Conservation (phyloP, 805 yeast genomes). For the Metschnikowia lachancei region DNA sequence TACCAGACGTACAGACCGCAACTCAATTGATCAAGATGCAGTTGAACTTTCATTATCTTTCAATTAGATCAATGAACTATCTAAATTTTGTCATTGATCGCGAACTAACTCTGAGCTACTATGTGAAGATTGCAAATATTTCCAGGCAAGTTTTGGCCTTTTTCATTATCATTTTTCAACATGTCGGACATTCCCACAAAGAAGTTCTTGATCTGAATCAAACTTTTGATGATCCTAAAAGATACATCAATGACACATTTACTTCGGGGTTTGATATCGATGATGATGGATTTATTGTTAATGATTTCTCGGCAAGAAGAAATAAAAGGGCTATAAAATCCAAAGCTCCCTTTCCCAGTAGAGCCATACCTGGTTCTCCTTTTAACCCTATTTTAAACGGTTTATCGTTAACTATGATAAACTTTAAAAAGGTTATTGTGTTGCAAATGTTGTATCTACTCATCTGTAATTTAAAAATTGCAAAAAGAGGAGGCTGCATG, state of each 20-base stretch:
- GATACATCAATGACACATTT: conserved; percentile 2
- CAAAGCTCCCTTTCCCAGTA: conserved; percentile 9
- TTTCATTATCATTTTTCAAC: conserved; percentile 38
- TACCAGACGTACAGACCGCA: conserved; percentile 41
- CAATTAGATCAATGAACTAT: conserved; percentile 43
- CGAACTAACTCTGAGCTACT: conserved; percentile 36
- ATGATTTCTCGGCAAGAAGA: conserved; percentile 42
- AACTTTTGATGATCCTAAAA: conserved; percentile 2
- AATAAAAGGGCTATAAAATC: conserved; percentile 18
- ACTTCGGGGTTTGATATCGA: conserved; percentile 37
- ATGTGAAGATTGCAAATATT: conserved; percentile 35
- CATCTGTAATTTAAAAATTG: conserved; percentile 38
- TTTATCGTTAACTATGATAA: conserved; percentile 41
- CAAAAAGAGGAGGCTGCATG: conserved; percentile 28
- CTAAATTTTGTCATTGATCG: conserved; percentile 40
- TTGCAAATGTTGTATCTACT: conserved; percentile 43
- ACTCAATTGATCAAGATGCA: conserved; percentile 42
- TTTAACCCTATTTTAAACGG: conserved; percentile 43
- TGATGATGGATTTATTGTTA: conserved; percentile 45
- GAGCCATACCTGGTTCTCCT: conserved; percentile 36
- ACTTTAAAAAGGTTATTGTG: conserved; percentile 41
- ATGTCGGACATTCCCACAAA: conserved; percentile 24
- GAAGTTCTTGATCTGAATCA: conserved; percentile 1
- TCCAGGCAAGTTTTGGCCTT: conserved; percentile 39
- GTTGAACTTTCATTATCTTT: conserved; percentile 41